Percentiles rank a stretch among this genome's conserved stretches.
These are phyloP conservation scores for Acanthochlamys bracteata DNA, from an alignment of 106 monocot species.

Conservation along the genomic window DNA sequence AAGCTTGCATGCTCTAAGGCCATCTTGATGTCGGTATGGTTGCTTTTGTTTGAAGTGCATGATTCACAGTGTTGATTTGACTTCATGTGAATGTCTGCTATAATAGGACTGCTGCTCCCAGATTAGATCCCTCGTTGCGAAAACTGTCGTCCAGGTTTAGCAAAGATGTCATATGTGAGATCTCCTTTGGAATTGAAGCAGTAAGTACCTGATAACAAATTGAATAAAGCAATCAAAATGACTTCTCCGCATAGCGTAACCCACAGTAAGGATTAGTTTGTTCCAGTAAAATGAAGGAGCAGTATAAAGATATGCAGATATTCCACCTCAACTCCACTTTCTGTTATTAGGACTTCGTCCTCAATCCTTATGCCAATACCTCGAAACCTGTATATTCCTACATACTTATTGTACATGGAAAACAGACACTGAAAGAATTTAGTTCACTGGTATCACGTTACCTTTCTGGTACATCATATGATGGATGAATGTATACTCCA, in stretches of 20 bases:
- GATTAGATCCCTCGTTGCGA: conserved; percentile 1
- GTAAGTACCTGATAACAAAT: conserved; percentile 48
- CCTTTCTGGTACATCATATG: conserved; percentile 56
- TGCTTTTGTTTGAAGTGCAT: background rate
- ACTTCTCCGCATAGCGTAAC: background rate
- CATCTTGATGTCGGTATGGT: background rate
- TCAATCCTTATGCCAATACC: conserved; percentile 92
- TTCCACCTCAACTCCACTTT: conserved; percentile 77
- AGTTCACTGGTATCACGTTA: too few relatives aligned
- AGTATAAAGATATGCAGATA: background rate
- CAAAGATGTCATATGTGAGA: conserved; percentile 44
- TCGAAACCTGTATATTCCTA: conserved; percentile 27
- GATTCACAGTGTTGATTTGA: background rate
- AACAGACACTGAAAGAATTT: too few relatives aligned
- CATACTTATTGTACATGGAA: background rate
- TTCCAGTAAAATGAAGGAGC: background rate
- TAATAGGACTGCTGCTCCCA: conserved; percentile 17
- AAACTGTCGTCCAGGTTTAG: conserved; percentile 17
- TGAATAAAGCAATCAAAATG: background rate
- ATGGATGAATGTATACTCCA: conserved; percentile 69
- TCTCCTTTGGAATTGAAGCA: conserved; percentile 71
- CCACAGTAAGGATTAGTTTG: background rate
- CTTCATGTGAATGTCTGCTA: background rate
- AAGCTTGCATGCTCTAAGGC: background rate
- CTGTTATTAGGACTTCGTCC: conserved; percentile 94